phyloP scores from a whole-genome alignment of 2,329 filamentous ascomycete genomes.

The Knoxdaviesia capensis region DNA sequence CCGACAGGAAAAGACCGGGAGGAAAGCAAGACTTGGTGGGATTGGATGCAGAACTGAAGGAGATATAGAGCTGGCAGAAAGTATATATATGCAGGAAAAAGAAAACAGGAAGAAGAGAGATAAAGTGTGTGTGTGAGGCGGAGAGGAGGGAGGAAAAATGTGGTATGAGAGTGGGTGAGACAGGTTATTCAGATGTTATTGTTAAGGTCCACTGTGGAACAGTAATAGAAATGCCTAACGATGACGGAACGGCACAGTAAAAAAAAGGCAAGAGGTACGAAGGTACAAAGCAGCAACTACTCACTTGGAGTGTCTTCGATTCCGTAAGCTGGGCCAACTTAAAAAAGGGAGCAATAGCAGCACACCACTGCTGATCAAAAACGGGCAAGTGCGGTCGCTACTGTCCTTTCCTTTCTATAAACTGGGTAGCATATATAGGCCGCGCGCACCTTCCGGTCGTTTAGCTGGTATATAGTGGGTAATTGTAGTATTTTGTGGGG shows the following conservation, averaged over 20 bases:
- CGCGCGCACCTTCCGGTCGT: not conserved
- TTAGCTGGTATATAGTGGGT: not conserved
- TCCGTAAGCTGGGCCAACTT: not conserved
- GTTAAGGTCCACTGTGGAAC: not conserved
- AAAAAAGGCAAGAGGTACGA: conserved; percentile 4
- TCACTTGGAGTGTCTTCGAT: not conserved
- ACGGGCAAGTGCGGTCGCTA: too few relatives aligned
- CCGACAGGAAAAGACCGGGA: conserved; percentile 1
- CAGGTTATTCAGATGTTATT: too few relatives aligned
- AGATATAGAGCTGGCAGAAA: conserved; percentile 1
- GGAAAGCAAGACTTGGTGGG: not conserved
- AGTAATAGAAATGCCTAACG: conserved; percentile 3
- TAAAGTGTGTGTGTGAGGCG: conserved; percentile 6
- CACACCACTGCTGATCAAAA: not conserved
- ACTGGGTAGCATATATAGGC: not conserved
- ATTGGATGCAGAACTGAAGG: conserved; percentile 1
- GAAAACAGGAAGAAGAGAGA: conserved; percentile 6
- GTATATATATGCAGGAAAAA: conserved; percentile 1
- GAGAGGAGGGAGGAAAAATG: conserved; percentile 6
- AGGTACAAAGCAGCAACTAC: conserved; percentile 1
- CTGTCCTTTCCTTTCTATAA: not conserved
- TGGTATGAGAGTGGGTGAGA: not conserved
- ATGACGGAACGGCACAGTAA: conserved; percentile 6
- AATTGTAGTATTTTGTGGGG: not conserved
- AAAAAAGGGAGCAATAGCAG: conserved; percentile 3